A percentile compares a stretch with the other conserved stretches of the same genome.
Conservation (phyloP, 2,329 filamentous ascomycete species). For the Pseudocercospora cruenta region DNA sequence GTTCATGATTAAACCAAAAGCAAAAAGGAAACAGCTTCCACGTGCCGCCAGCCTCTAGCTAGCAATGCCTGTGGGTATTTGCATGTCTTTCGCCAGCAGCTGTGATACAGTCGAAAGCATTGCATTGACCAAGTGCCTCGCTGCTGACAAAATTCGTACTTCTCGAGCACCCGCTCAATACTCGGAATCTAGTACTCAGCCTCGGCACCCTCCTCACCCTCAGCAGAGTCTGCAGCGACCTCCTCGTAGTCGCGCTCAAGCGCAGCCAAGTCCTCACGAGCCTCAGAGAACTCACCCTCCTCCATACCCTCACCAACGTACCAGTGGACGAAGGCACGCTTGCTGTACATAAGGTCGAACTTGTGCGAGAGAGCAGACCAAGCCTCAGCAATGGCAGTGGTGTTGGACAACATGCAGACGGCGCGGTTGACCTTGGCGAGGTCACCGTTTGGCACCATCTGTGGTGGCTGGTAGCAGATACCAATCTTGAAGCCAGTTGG, state of each 20-base stretch:
- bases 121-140: background rate
- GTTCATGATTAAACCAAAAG: constrained; percentile 20
- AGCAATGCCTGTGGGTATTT: constrained; percentile 17
- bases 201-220: constrained; percentile 80
- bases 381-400: constrained; percentile 95
- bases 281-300: constrained; percentile 99
- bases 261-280: constrained; percentile 95
- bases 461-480: constrained; percentile 98
- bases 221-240: constrained; percentile 91
- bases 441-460: constrained; percentile 95
- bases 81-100: constrained; percentile 10
- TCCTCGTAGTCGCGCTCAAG: constrained; percentile 99
- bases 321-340: constrained; percentile 99
- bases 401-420: constrained; percentile 99
- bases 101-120: constrained; percentile 5
- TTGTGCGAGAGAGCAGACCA: constrained; percentile 96
- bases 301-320: constrained; percentile 99
- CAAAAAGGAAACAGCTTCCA: constrained; percentile 18
- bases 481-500: constrained; percentile 99
- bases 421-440: constrained; percentile 97
- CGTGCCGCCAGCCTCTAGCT: constrained; percentile 18
- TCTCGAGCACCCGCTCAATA: constrained; percentile 1
- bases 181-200: constrained; percentile 81
- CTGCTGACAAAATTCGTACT: background rate
- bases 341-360: constrained; percentile 99